Evolutionary conservation across 495 filamentous ascomycete genomes (phyloP).

Genomic region (Daldinia grandis): DNA sequence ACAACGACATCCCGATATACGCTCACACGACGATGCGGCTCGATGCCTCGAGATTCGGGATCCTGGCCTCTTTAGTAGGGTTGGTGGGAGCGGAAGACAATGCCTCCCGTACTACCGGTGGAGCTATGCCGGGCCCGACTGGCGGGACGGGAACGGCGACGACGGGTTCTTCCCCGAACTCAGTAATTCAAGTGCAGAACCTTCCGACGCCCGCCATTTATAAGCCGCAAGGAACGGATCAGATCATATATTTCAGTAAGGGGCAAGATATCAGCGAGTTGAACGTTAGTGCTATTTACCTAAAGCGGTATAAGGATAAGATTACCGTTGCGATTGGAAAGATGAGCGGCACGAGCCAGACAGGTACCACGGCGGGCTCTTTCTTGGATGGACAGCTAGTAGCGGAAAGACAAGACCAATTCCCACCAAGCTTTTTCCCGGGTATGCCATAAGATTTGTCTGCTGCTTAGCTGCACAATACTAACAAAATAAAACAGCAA

Average conservation of each 20-base stretch:
- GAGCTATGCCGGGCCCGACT: neutral
- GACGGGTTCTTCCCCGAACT: slow-evolving; percentile 11
- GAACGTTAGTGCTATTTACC: slow-evolving; percentile 7
- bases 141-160: slow-evolving; percentile 18
- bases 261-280: slow-evolving; percentile 15
- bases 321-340: slow-evolving; percentile 7
- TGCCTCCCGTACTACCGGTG: neutral
- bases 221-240: neutral
- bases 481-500: slow-evolving; percentile 17
- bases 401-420: neutral
- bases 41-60: slow-evolving; percentile 40
- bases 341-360: neutral
- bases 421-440: neutral
- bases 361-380: neutral
- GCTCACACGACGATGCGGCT: slow-evolving; percentile 42
- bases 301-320: slow-evolving; percentile 22
- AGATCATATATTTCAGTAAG: slow-evolving; percentile 1
- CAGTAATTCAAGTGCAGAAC: slow-evolving; percentile 4
- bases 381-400: neutral
- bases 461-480: neutral
- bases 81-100: slow-evolving; percentile 23
- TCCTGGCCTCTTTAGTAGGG: slow-evolving; percentile 36
- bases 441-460: slow-evolving; percentile 12
- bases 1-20: slow-evolving; percentile 21
- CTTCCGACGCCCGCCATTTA: slow-evolving; percentile 18